Evolutionary conservation across 208 protist genomes (phyloP).

Genomic region (Wallacemonas sp.): DNA sequence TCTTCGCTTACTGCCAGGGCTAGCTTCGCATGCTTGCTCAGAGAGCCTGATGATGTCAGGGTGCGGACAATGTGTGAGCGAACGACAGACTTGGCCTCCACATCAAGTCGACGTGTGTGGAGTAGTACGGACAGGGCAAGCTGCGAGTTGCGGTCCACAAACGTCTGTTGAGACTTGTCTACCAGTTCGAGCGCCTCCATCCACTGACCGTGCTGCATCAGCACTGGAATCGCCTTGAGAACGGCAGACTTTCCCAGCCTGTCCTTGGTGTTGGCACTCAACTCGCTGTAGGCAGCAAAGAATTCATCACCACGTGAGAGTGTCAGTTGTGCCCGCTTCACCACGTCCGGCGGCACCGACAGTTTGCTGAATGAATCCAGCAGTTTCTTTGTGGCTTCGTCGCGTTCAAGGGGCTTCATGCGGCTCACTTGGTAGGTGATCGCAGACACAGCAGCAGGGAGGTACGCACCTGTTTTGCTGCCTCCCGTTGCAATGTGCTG

Average conservation of each 20-base stretch:
- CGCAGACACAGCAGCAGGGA: conserved; percentile 24
- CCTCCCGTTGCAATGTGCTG: neutral
- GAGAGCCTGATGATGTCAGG: conserved; percentile 21
- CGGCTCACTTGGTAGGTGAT: conserved; percentile 21
- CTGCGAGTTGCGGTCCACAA: conserved; percentile 9
- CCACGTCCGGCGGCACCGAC: conserved; percentile 24
- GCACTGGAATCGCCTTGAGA: neutral
- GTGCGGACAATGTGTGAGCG: conserved; percentile 28
- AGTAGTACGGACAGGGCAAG: conserved; percentile 28
- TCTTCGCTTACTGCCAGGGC: conserved; percentile 48
- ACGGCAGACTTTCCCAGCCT: conserved; percentile 22
- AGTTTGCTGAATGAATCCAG: conserved; percentile 23
- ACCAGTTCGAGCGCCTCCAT: conserved; percentile 7
- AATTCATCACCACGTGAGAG: conserved; percentile 30
- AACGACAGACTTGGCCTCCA: conserved; percentile 19
- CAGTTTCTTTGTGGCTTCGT: conserved; percentile 14
- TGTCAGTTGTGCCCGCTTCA: conserved; percentile 28
- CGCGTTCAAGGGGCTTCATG: conserved; percentile 14
- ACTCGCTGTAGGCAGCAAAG: conserved; percentile 14
- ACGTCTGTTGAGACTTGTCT: neutral
- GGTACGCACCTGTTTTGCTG: conserved; percentile 3
- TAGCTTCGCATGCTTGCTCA: conserved; percentile 52
- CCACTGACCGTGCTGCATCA: conserved; percentile 16
- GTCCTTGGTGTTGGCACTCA: conserved; percentile 22
- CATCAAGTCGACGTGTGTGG: conserved; percentile 14